phyloP scores from a whole-genome alignment of 2,329 filamentous ascomycete genomes.

The Stachybotrys echinatus region DNA sequence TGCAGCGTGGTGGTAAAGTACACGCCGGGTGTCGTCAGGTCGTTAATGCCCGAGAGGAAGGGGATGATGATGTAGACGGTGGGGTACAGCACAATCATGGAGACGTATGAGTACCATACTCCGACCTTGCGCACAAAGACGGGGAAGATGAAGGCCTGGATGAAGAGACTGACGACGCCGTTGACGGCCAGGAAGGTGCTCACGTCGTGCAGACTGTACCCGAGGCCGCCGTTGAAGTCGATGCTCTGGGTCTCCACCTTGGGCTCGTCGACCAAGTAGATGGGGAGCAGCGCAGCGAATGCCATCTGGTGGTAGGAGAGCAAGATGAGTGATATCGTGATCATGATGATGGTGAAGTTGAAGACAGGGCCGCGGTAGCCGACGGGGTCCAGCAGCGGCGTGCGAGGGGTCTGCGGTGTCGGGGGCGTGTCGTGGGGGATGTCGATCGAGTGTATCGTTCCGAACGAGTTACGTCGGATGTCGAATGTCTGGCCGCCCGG shows the following conservation, averaged over 20 bases:
- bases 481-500: slow-evolving; percentile 14
- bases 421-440: slow-evolving; percentile 16
- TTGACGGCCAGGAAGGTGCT: slow-evolving; percentile 66
- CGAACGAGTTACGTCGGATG: slow-evolving; percentile 29
- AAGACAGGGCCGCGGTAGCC: slow-evolving; percentile 22
- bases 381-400: neutral
- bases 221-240: slow-evolving; percentile 56
- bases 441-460: slow-evolving; percentile 34
- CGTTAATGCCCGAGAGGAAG: slow-evolving; percentile 57
- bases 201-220: slow-evolving; percentile 60
- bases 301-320: slow-evolving; percentile 42
- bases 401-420: slow-evolving; percentile 1
- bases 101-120: slow-evolving; percentile 61
- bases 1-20: slow-evolving; percentile 61
- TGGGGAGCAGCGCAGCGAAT: slow-evolving; percentile 34
- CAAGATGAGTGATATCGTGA: slow-evolving; percentile 32
- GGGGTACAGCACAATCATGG: slow-evolving; percentile 62
- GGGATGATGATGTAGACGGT: slow-evolving; percentile 64
- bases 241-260: slow-evolving; percentile 18
- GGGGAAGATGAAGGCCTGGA: slow-evolving; percentile 69
- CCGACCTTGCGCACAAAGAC: slow-evolving; percentile 57
- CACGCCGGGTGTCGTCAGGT: slow-evolving; percentile 53
- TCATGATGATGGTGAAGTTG: slow-evolving; percentile 35
- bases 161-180: slow-evolving; percentile 65
- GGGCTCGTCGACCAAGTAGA: slow-evolving; percentile 34